Conservation (phyloP, 805 yeast genomes). For the Metschnikowia picachoensis region DNA sequence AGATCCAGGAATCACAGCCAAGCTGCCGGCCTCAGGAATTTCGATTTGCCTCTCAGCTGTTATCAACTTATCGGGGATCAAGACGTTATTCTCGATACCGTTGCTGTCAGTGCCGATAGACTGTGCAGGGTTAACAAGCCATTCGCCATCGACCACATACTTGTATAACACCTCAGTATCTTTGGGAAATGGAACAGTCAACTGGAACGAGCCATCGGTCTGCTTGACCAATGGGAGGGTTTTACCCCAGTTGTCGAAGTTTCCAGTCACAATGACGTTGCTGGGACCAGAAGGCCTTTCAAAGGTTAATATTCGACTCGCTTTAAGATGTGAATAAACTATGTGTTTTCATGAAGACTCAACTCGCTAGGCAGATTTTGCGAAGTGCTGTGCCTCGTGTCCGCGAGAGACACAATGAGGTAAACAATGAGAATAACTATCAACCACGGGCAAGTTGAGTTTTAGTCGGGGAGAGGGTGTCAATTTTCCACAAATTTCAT, state of each 20-base stretch:
- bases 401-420: too few species aligned
- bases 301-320: constrained; percentile 22
- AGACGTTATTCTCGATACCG: constrained; percentile 52
- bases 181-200: constrained; percentile 50
- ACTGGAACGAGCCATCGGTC: constrained; percentile 55
- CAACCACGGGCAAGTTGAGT: too few species aligned
- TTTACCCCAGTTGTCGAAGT: constrained; percentile 50
- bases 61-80: constrained; percentile 36
- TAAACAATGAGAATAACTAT: too few species aligned
- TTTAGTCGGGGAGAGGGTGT: too few species aligned
- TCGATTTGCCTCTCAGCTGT: constrained; percentile 9
- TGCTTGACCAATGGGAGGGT: constrained; percentile 57
- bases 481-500: too few species aligned
- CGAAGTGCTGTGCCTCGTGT: too few species aligned
- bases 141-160: constrained; percentile 68
- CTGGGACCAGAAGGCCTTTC: constrained; percentile 43
- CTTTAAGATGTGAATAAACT: neutral
- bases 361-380: too few species aligned
- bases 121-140: constrained; percentile 45
- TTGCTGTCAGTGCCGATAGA: constrained; percentile 43
- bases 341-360: too few species aligned
- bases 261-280: constrained; percentile 64
- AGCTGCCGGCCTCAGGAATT: constrained; percentile 19
- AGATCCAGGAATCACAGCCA: constrained; percentile 11
- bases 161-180: constrained; percentile 47